Evolutionary conservation across 257 asterid species (phyloP), one percentile per base, ranked within the genome.

Genomic region (Nyctanthes arbortristis): DNA sequence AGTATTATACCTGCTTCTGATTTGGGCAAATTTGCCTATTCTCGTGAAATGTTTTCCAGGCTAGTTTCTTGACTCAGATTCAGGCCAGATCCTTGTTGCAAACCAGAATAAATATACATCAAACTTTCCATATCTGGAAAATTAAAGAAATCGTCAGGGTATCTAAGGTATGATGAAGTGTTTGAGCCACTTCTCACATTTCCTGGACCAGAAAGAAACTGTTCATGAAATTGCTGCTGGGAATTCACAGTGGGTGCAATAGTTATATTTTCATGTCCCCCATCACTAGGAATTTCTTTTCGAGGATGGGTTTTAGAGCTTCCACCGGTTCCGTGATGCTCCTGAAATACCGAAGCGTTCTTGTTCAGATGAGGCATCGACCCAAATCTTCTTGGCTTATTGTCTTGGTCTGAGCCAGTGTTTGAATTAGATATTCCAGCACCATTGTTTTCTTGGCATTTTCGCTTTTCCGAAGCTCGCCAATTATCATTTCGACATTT

Each of bases 401-500:
- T 33, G n/a, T n/a, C n/a, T 2, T 7, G 58, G 14, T 1, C 24
- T 9, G 76, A 10, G 14, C 65, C 63, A 0, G 30, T 5, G 27
- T 77, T 78, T 0, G 36, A n/a, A n/a, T n/a, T 0, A 14, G 61
- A 1, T 5, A 13, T 20, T 0, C 39, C 18, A 0, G 18, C 20
- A 24, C 18, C 3, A 8, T 43, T n/a, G 54, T 27, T 13, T 8
- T 6, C 34, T 70, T 22, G 30, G 0, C 78, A 5, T 35, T 66
- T 68, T 5, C 80, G 55, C 35, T 77, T 78, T 2, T 67, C 82
- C 0, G 84, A 79, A 10, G 85, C 45, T 28, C 84, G 81, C 85
- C 89, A 79, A 31, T 79, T 82, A 54, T 81, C 78, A 25, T 81
- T 84, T 1, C 87, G 87, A 29, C 85, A 84, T 77, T 81, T 84